Evolutionary conservation across 169 alveolate genomes (phyloP).

Genomic region (Plasmodium gonderi): DNA sequence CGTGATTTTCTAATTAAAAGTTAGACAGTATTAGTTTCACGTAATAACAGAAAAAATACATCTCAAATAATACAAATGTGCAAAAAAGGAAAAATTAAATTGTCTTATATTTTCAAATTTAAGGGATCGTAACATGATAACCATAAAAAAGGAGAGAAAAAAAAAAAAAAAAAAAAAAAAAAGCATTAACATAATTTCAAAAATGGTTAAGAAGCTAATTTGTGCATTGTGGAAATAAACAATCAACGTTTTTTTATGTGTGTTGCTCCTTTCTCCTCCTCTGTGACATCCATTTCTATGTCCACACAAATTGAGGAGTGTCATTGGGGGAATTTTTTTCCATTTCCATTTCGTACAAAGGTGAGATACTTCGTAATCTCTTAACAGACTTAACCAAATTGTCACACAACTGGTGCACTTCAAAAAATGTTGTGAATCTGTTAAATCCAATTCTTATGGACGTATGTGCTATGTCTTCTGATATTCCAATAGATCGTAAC

Average conservation of each 20-base stretch:
- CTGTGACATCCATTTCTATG: background rate
- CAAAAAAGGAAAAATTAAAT: background rate
- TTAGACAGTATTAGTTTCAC: conserved; percentile 4
- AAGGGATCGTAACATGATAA: background rate
- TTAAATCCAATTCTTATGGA: conserved; percentile 98
- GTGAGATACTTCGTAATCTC: conserved; percentile 91
- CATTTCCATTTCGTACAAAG: conserved; percentile 92
- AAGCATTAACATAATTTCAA: background rate
- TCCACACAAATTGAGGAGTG: conserved; percentile 70
- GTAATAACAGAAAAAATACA: background rate
- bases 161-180: no score
- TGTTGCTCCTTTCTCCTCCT: background rate
- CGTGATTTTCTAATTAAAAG: background rate
- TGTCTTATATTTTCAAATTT: background rate
- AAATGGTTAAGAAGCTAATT: background rate
- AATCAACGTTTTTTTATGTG: background rate
- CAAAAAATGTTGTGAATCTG: conserved; percentile 96
- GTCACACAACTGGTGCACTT: conserved; percentile 90
- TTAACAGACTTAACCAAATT: conserved; percentile 86
- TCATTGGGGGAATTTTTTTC: conserved; percentile 81
- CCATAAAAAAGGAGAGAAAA: no score
- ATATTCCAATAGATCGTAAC: conserved; percentile 95
- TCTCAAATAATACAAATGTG: background rate
- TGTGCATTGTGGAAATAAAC: background rate
- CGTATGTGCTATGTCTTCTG: conserved; percentile 98